phyloP scores from a whole-genome alignment of 768 basidiomycete species.

The Baorangia bicolor region DNA sequence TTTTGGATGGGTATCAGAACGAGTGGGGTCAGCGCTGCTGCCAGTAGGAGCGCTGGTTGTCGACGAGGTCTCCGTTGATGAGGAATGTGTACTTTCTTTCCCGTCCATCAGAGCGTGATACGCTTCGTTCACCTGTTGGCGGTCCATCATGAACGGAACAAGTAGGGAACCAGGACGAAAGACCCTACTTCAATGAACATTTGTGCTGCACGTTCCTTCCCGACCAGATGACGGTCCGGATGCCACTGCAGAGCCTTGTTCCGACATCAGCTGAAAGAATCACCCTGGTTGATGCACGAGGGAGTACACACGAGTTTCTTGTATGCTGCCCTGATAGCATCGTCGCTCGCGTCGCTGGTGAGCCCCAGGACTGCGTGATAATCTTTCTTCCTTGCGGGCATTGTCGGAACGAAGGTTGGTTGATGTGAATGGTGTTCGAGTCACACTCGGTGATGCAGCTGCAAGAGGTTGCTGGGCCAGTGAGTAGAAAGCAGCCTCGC shows the following conservation, averaged over 20 bases:
- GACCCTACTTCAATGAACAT: slow-evolving; percentile 56
- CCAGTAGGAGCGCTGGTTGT: slow-evolving; percentile 20
- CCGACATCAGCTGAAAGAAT: slow-evolving; percentile 19
- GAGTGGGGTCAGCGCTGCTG: slow-evolving; percentile 21
- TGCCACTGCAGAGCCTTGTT: slow-evolving; percentile 63
- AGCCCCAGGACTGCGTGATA: slow-evolving; percentile 48
- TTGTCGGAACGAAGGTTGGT: slow-evolving; percentile 21
- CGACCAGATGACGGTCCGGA: slow-evolving; percentile 56
- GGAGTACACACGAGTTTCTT: slow-evolving; percentile 51
- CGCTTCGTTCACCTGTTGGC: slow-evolving; percentile 49
- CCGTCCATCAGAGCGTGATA: slow-evolving; percentile 54
- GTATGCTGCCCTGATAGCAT: slow-evolving; percentile 60
- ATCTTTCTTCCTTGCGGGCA: slow-evolving; percentile 28
- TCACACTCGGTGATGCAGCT: slow-evolving; percentile 11
- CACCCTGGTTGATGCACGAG: slow-evolving; percentile 19
- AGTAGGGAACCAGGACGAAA: neutral
- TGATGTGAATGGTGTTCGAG: slow-evolving; percentile 10
- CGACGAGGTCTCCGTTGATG: slow-evolving; percentile 28
- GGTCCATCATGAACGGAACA: neutral
- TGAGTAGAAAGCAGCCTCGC: slow-evolving; percentile 9
- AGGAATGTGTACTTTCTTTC: slow-evolving; percentile 32
- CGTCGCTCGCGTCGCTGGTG: slow-evolving; percentile 42
- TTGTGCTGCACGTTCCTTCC: slow-evolving; percentile 51
- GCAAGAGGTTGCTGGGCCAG: slow-evolving; percentile 1
- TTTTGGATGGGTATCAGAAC: slow-evolving; percentile 20